A percentile compares a stretch with the other conserved stretches of the same genome.
Conservation (phyloP, 225 moss, liverwort and hornwort species). For the Sphagnum contortum region DNA sequence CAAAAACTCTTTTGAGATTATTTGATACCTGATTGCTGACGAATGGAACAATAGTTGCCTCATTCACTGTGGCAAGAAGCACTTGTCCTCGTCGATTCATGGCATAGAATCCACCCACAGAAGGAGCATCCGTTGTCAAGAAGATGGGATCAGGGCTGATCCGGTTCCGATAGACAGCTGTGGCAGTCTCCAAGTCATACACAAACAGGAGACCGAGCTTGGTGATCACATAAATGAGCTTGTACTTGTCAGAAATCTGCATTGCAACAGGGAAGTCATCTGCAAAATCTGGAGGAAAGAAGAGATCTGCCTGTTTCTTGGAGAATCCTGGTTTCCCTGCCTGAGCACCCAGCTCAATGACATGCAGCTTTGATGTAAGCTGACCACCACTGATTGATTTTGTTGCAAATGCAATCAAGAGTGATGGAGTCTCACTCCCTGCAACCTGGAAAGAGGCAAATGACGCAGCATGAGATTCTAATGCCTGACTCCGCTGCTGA, state of each 20-base stretch:
- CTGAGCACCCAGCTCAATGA: slow-evolving; percentile 69
- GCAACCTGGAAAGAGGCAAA: slow-evolving; percentile 76
- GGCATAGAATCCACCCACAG: slow-evolving; percentile 82
- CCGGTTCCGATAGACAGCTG: slow-evolving; percentile 80
- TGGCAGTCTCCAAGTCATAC: slow-evolving; percentile 88
- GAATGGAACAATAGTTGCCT: slow-evolving; percentile 87
- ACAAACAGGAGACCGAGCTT: slow-evolving; percentile 94
- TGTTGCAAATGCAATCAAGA: slow-evolving; percentile 65
- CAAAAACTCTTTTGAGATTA: too few relatives aligned
- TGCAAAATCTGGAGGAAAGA: slow-evolving; percentile 95
- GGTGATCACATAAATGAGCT: slow-evolving; percentile 83
- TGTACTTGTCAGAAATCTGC: slow-evolving; percentile 89
- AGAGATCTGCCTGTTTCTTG: slow-evolving; percentile 92
- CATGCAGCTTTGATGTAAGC: slow-evolving; percentile 73
- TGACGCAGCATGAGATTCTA: slow-evolving; percentile 95
- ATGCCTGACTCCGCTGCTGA: slow-evolving; percentile 82
- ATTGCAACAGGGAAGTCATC: slow-evolving; percentile 99
- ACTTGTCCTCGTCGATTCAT: slow-evolving; percentile 95
- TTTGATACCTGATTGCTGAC: slow-evolving; percentile 72
- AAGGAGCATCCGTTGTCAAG: slow-evolving; percentile 76
- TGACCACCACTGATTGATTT: slow-evolving; percentile 77
- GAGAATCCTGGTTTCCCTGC: slow-evolving; percentile 69
- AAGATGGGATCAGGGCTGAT: slow-evolving; percentile 92
- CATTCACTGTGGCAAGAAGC: slow-evolving; percentile 77
- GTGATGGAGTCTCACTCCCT: slow-evolving; percentile 52